Conservation (phyloP, 225 moss, liverwort and hornwort species). For the Antitrichia curtipendula region DNA sequence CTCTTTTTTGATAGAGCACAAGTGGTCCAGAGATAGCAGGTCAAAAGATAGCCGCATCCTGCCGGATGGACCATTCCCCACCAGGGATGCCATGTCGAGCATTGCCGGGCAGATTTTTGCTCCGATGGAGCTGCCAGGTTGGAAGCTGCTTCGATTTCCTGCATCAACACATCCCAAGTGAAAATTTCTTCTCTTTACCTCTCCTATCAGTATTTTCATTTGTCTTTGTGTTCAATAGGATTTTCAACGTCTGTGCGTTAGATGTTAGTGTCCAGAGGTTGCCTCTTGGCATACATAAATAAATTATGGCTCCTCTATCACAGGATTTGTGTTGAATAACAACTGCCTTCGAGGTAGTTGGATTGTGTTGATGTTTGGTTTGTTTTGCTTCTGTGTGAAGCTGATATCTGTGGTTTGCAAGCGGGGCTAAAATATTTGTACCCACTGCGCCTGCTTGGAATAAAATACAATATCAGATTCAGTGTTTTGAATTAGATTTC, state of each 20-base stretch:
- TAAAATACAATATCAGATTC: background rate
- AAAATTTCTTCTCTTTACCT: background rate
- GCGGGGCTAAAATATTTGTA: background rate
- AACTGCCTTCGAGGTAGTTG: background rate
- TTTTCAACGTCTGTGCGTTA: background rate
- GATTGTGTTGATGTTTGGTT: background rate
- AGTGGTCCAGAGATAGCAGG: background rate
- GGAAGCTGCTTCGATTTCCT: background rate
- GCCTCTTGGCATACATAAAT: background rate
- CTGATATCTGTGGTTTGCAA: background rate
- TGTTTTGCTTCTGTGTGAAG: background rate
- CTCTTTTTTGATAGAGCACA: slow-evolving; percentile 9
- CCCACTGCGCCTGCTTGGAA: background rate
- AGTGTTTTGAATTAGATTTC: background rate
- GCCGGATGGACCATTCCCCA: background rate
- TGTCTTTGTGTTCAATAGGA: background rate
- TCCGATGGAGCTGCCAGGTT: slow-evolving; percentile 23
- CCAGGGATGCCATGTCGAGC: background rate
- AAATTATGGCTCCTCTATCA: background rate
- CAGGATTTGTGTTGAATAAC: background rate
- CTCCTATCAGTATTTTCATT: background rate
- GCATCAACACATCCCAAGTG: background rate
- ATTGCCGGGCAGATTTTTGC: slow-evolving; percentile 21
- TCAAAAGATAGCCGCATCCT: background rate
- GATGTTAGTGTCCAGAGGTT: background rate